phyloP scores from a whole-genome alignment of 2,329 filamentous ascomycete species.

The Verticillium tricorpus region DNA sequence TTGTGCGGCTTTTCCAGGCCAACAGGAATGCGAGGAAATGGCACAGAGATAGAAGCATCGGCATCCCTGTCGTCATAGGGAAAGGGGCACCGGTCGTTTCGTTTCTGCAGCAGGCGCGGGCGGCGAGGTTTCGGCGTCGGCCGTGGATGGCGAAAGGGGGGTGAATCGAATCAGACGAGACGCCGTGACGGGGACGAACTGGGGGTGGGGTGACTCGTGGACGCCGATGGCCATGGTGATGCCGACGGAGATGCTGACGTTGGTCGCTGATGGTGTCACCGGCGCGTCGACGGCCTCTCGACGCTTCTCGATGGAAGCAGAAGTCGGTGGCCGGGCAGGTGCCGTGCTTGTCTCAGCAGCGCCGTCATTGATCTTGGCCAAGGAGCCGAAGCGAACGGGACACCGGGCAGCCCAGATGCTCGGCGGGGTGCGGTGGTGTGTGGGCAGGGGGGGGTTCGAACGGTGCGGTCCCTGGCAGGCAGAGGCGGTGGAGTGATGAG shows the following conservation, averaged over 20 bases:
- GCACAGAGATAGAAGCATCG: background rate
- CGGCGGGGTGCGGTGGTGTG: background rate
- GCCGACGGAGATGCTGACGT: background rate
- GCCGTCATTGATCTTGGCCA: background rate
- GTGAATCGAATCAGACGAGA: background rate
- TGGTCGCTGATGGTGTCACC: too few relatives aligned
- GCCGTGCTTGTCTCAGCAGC: background rate
- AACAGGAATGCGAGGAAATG: background rate
- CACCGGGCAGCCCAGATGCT: background rate
- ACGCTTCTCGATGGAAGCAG: background rate
- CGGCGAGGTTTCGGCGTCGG: background rate
- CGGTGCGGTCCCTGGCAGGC: background rate
- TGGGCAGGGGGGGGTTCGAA: background rate
- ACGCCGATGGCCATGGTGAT: background rate
- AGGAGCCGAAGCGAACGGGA: background rate
- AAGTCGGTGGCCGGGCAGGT: background rate
- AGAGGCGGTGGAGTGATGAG: background rate
- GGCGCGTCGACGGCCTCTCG: too few relatives aligned
- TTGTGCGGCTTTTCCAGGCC: background rate
- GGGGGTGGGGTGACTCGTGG: background rate
- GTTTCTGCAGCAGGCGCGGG: background rate
- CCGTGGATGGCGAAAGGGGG: background rate
- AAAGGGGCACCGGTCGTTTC: background rate
- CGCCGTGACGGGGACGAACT: background rate
- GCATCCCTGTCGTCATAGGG: background rate